phyloP scores from a whole-genome alignment of 495 filamentous ascomycete genomes.

The Penicillium bovifimosum region DNA sequence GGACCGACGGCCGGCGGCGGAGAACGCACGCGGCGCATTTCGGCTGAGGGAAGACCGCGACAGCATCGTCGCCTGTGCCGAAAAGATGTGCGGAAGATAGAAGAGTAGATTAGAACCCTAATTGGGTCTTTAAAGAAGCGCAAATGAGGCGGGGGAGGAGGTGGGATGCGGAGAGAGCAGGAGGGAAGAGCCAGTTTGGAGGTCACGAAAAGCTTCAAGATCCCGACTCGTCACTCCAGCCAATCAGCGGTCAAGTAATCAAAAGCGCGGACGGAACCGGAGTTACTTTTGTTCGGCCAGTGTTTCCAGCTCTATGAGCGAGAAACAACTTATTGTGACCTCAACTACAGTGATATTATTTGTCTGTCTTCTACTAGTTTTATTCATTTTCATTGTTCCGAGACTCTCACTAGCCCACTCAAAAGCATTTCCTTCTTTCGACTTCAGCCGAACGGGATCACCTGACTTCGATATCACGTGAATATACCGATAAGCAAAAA shows the following conservation, averaged over 20 bases:
- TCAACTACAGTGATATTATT: neutral
- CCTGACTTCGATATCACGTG: constrained; percentile 29
- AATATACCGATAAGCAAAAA: constrained; percentile 35
- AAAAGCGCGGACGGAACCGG: constrained; percentile 41
- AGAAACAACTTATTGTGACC: neutral
- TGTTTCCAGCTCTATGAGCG: neutral
- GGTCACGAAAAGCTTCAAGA: constrained; percentile 49
- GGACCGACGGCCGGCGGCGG: constrained; percentile 54
- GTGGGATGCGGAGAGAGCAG: constrained; percentile 20
- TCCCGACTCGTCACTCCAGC: constrained; percentile 25
- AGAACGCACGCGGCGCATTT: constrained; percentile 68
- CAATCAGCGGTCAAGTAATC: constrained; percentile 4
- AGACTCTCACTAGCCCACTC: neutral
- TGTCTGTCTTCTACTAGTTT: neutral
- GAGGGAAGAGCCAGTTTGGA: constrained; percentile 31
- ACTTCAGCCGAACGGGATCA: constrained; percentile 18
- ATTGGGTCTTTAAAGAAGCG: constrained; percentile 28
- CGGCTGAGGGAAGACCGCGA: constrained; percentile 73
- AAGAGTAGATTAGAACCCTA: constrained; percentile 29
- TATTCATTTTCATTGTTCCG: neutral
- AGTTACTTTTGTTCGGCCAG: constrained; percentile 26
- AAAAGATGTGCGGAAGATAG: constrained; percentile 27
- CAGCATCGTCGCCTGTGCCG: constrained; percentile 68
- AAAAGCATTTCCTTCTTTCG: neutral
- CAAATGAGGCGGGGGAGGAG: constrained; percentile 39